Conservation (phyloP, 1,284 basidiomycete species). For the Malassezia globosa region DNA sequence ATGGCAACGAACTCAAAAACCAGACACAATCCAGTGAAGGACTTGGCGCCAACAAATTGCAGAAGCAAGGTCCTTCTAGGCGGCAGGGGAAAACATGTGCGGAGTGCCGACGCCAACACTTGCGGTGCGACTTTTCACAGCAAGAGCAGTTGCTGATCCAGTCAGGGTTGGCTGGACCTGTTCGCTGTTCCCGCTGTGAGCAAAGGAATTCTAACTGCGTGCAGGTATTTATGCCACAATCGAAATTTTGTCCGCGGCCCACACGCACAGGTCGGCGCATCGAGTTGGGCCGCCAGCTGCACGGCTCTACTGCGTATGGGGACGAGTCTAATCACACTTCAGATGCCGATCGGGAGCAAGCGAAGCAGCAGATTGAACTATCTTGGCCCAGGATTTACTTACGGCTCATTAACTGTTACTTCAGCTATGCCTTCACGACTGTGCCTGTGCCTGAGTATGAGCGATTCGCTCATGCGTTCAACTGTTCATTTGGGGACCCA, state of each 20-base stretch:
- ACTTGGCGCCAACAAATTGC: no score
- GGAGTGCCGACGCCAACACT: slow-evolving; percentile 36
- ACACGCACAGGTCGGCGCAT: slow-evolving; percentile 42
- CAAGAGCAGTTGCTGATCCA: slow-evolving; percentile 17
- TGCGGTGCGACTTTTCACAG: slow-evolving; percentile 29
- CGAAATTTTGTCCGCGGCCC: slow-evolving; percentile 34
- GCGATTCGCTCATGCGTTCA: slow-evolving; percentile 35
- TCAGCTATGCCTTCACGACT: slow-evolving; percentile 35
- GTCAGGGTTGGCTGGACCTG: slow-evolving; percentile 15
- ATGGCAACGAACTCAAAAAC: no score
- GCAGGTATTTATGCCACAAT: slow-evolving; percentile 31
- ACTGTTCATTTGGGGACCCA: slow-evolving; percentile 31
- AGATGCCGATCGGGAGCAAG: background rate
- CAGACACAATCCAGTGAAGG: no score
- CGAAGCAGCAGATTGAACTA: background rate
- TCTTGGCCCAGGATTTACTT: slow-evolving; percentile 15
- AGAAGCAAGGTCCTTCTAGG: no score
- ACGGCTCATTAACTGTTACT: slow-evolving; percentile 32
- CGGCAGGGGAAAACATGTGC: slow-evolving; percentile 27
- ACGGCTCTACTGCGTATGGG: slow-evolving; percentile 23
- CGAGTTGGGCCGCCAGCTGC: slow-evolving; percentile 39
- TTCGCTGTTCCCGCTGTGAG: slow-evolving; percentile 32
- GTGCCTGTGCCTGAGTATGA: slow-evolving; percentile 35
- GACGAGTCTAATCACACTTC: background rate
- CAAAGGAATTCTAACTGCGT: slow-evolving; percentile 31